Percentiles rank a stretch among this genome's conserved stretches.
Evolutionary conservation across 139 green algal species (phyloP).

Genomic region (Chlorella sp.): DNA sequence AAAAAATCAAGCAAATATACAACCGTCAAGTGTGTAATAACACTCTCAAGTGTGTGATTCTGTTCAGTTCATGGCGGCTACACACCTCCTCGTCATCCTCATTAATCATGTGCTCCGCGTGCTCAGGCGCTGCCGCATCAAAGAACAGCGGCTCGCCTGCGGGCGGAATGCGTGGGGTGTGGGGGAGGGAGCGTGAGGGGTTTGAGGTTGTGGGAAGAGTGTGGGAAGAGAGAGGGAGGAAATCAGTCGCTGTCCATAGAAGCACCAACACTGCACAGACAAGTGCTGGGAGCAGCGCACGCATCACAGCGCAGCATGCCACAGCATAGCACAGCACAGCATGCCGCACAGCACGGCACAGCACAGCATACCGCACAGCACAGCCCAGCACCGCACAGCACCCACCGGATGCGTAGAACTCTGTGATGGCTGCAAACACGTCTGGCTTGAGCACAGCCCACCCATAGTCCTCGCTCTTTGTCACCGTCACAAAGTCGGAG

Average conservation of each 20-base stretch:
- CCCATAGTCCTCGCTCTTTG: conserved; percentile 80
- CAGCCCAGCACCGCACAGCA: too few relatives aligned
- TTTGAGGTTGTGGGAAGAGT: too few relatives aligned
- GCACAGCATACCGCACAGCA: background rate
- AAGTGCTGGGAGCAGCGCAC: too few relatives aligned
- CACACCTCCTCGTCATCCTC: conserved; percentile 46
- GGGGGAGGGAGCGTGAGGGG: background rate
- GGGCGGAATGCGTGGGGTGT: background rate
- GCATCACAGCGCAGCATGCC: too few relatives aligned
- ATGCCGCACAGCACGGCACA: background rate
- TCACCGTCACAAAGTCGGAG: conserved; percentile 97
- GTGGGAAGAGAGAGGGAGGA: too few relatives aligned
- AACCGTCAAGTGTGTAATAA: too few relatives aligned
- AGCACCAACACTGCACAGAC: too few relatives aligned
- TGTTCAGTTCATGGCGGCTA: too few relatives aligned
- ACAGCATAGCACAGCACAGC: too few relatives aligned
- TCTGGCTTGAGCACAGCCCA: conserved; percentile 95
- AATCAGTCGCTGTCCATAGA: too few relatives aligned
- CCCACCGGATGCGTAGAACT: conserved; percentile 84
- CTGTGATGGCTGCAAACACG: conserved; percentile 97
- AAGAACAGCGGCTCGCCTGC: conserved; percentile 41
- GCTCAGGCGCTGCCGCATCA: background rate
- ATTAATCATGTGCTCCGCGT: conserved; percentile 21
- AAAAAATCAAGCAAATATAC: too few relatives aligned
- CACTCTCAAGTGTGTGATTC: too few relatives aligned